A percentile compares a stretch with the other conserved stretches of the same genome.
Evolutionary conservation across 2,329 filamentous ascomycete species (phyloP).

Genomic region (Penicillium janthinellum): DNA sequence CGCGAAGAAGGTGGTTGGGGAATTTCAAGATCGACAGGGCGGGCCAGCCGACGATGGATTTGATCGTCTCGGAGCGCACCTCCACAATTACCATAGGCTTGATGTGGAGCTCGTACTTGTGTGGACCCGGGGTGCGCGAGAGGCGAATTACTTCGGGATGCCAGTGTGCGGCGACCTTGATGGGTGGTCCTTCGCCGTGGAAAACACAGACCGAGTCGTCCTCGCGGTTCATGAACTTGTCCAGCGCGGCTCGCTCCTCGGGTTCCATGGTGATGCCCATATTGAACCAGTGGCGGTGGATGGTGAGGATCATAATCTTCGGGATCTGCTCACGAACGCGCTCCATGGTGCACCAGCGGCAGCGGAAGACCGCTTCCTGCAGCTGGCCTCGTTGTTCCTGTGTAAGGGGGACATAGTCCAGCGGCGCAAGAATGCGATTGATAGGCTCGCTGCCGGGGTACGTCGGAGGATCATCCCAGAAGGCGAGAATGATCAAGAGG

Average conservation of each 20-base stretch:
- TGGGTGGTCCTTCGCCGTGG: conserved; percentile 15
- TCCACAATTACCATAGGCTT: conserved; percentile 22
- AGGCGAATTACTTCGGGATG: not conserved
- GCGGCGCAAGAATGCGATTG: conserved; percentile 36
- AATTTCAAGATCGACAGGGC: conserved; percentile 25
- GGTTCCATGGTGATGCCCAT: conserved; percentile 26
- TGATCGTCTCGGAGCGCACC: conserved; percentile 17
- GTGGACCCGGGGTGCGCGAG: conserved; percentile 3
- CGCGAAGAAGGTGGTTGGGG: conserved; percentile 35
- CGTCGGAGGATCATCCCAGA: conserved; percentile 37
- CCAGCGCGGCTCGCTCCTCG: conserved; percentile 18
- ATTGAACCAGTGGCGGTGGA: conserved; percentile 39
- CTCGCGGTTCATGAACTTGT: conserved; percentile 26
- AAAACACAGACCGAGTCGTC: conserved; percentile 18
- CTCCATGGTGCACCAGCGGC: conserved; percentile 43
- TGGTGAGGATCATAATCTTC: conserved; percentile 35
- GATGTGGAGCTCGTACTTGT: conserved; percentile 27
- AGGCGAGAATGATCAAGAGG: conserved; percentile 44
- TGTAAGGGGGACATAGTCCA: conserved; percentile 36
- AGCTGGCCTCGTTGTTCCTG: conserved; percentile 32
- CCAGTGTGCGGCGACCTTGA: not conserved
- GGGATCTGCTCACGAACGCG: conserved; percentile 39
- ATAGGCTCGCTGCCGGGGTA: conserved; percentile 22
- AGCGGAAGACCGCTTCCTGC: conserved; percentile 40
- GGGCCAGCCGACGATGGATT: conserved; percentile 20